Percentiles rank a stretch among this genome's conserved stretches.
Evolutionary conservation across 768 basidiomycete genomes (phyloP).

Genomic region (Chalciporus chontae): DNA sequence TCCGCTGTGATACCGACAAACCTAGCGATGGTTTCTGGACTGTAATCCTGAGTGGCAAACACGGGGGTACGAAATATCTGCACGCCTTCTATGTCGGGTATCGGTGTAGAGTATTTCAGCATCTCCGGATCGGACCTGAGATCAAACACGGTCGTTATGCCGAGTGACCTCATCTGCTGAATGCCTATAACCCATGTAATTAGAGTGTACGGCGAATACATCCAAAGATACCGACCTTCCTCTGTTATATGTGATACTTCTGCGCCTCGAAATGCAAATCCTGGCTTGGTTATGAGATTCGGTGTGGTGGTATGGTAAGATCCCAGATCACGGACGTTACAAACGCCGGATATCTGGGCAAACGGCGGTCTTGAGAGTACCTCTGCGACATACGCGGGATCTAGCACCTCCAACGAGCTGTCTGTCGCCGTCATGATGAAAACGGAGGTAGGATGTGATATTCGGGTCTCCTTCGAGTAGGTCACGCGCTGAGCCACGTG

Average conservation of each 20-base stretch:
- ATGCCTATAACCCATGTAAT: conserved; percentile 44
- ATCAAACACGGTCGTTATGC: conserved; percentile 69
- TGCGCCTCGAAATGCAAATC: conserved; percentile 62
- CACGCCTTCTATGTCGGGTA: conserved; percentile 62
- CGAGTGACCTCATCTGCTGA: conserved; percentile 52
- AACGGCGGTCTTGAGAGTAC: conserved; percentile 70
- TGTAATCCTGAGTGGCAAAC: conserved; percentile 69
- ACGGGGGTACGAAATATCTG: conserved; percentile 61
- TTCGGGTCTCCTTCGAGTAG: background rate
- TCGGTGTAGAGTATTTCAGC: conserved; percentile 63
- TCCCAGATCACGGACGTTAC: conserved; percentile 74
- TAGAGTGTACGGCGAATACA: background rate
- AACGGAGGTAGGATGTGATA: too few relatives aligned
- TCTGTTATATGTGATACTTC: conserved; percentile 70
- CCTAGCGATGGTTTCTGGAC: conserved; percentile 82
- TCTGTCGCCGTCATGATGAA: conserved; percentile 19
- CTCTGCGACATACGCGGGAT: conserved; percentile 60
- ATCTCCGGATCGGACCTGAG: conserved; percentile 80
- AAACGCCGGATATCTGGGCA: conserved; percentile 65
- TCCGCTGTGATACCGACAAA: conserved; percentile 42
- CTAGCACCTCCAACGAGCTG: conserved; percentile 55
- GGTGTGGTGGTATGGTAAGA: conserved; percentile 48
- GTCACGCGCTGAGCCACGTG: conserved; percentile 17
- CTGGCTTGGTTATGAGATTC: conserved; percentile 53
- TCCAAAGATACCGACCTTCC: conserved; percentile 43